Conservation (phyloP, 148 eudicot species). For the Pouteria glomerata region DNA sequence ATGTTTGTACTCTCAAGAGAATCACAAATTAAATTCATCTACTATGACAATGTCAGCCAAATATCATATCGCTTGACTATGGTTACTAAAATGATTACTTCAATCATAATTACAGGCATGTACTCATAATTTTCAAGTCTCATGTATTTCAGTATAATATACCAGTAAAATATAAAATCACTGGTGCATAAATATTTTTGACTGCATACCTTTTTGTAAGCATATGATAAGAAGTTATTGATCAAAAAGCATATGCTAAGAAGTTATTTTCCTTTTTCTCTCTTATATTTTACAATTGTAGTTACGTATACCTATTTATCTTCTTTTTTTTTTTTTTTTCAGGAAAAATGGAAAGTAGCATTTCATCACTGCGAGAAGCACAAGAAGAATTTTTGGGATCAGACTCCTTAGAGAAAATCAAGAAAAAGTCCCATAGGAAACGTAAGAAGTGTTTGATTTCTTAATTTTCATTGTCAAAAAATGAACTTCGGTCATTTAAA, state of each 20-base stretch:
- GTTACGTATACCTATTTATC: not conserved
- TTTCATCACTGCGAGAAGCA: slow-evolving; percentile 24
- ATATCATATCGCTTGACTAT: not conserved
- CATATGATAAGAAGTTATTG: not conserved
- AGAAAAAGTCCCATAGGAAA: slow-evolving; percentile 37
- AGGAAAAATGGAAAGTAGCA: slow-evolving; percentile 35
- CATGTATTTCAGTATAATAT: no score
- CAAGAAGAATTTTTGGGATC: slow-evolving; percentile 16
- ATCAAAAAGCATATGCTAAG: no score
- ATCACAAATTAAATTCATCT: not conserved
- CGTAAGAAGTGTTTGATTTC: slow-evolving; percentile 48
- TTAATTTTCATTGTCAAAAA: not conserved
- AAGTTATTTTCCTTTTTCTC: not conserved
- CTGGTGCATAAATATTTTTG: not conserved
- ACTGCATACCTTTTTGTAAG: not conserved
- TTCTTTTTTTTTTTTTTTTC: slow-evolving; percentile 6
- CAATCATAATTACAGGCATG: not conserved
- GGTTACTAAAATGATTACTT: not conserved
- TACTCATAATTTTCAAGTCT: no score
- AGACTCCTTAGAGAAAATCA: slow-evolving; percentile 18
- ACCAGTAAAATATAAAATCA: no score
- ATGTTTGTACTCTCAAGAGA: not conserved
- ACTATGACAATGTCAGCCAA: not conserved
- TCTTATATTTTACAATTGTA: not conserved
- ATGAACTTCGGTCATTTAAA: not conserved